Evolutionary conservation across 2,329 filamentous ascomycete genomes (phyloP), one percentile per base, ranked within the genome.

Genomic region (Zymoseptoria tritici): DNA sequence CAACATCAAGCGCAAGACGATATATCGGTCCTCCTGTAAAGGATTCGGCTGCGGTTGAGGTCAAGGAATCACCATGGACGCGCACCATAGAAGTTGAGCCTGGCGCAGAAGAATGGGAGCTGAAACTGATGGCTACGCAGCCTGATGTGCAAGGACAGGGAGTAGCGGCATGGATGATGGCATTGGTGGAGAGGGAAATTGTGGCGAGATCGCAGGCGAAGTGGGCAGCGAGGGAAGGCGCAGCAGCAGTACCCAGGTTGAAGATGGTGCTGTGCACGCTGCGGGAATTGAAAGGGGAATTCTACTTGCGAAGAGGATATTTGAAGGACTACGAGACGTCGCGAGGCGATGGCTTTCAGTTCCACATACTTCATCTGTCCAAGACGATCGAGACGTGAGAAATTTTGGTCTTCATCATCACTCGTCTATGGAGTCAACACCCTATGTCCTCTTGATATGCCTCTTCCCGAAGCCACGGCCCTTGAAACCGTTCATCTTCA

Each of bases 401-500:
- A 53, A 11, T 4, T 9, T 3, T 53, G 22, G 20, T 6, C 50
- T 7, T 13, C 36, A 46, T 16, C 3, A 6, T 5, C 36, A 46
- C 16, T 0, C 36, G 7, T n/a, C 50, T 52, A 11, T 20, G 22
- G 9, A 52, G 4, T 22, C 22, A 9, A 2, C 20, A n/a, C 20
- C 8, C 52, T 53, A 53, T 11, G 20, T 22, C n/a, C 52, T 24
- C 11, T 29, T 53, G 22, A 26, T 29, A 22, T 53, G 52, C 53
- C 57, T 46, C 50, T 61, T 64, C 8, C 62, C 62, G 36, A 64
- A 64, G 1, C 62, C 62, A n/a, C 62, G 55, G 42, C 29, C 52
- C 9, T 36, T 54, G 13, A 64, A 64, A 5, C 31, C 19, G 26
- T 52, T 62, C 60, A 60, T 54, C 73, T 80, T 81, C 9, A 82